These are phyloP conservation scores for Penicillium sp. DNA, from an alignment of 2,329 filamentous ascomycete species.

Conservation along the genomic window DNA sequence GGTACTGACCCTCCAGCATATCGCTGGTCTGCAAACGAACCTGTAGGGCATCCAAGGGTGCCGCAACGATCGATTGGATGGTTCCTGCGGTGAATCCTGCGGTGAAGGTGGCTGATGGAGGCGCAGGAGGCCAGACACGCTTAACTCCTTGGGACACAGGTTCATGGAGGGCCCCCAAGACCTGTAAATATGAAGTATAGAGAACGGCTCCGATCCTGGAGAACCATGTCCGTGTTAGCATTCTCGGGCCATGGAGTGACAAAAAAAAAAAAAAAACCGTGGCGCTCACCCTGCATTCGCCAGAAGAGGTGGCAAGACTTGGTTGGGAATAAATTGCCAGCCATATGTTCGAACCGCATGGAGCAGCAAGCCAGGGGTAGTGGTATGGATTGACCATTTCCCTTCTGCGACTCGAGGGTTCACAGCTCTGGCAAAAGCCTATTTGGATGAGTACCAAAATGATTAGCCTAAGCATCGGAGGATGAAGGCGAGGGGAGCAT, in stretches of 20 bases:
- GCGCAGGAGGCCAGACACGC: constrained; percentile 60
- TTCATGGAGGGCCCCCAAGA: constrained; percentile 57
- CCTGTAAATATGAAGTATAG: constrained; percentile 64
- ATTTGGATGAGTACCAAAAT: constrained; percentile 6
- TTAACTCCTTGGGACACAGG: constrained; percentile 58
- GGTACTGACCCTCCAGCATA: constrained; percentile 59
- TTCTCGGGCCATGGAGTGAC: neutral
- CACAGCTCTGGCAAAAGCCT: constrained; percentile 65
- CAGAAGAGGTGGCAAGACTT: constrained; percentile 62
- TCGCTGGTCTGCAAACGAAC: constrained; percentile 62
- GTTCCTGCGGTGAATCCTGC: constrained; percentile 61
- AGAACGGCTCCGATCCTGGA: constrained; percentile 60
- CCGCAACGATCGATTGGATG: constrained; percentile 62
- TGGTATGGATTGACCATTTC: constrained; percentile 61
- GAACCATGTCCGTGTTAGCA: neutral
- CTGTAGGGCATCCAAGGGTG: constrained; percentile 64
- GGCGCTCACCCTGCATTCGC: constrained; percentile 59
- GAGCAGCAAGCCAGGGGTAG: constrained; percentile 61
- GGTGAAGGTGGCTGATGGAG: constrained; percentile 54
- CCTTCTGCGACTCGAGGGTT: constrained; percentile 52
- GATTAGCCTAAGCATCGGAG: constrained; percentile 9
- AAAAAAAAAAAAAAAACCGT: neutral
- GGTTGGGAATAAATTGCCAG: constrained; percentile 65
- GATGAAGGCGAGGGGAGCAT: neutral
- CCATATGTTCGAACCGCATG: constrained; percentile 63